Evolutionary conservation across 1,284 basidiomycete genomes (phyloP).

Genomic region (Trametes sp.): DNA sequence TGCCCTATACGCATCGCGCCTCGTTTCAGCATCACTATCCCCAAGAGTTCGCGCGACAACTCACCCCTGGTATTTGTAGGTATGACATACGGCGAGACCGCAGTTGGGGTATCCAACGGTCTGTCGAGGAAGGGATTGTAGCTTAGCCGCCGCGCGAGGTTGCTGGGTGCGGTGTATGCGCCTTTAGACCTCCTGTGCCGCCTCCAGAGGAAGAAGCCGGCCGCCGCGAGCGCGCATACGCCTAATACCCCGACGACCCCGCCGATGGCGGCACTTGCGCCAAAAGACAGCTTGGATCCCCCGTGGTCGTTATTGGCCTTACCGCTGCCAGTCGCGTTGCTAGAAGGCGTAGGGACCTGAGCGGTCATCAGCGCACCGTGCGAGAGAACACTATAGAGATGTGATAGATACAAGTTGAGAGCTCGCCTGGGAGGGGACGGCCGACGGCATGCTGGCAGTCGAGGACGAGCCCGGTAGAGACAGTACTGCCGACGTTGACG

Average conservation of each 20-base stretch:
- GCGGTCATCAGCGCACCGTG: no score
- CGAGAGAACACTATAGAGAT: background rate
- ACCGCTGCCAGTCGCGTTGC: background rate
- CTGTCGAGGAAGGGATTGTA: background rate
- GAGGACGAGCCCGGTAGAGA: background rate
- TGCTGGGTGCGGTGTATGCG: background rate
- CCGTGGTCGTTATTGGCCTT: background rate
- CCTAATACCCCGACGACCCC: background rate
- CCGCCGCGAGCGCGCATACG: background rate
- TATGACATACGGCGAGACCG: background rate
- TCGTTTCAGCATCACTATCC: background rate
- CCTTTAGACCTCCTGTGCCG: background rate
- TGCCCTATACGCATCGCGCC: background rate
- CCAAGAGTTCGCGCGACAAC: no score
- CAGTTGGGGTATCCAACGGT: background rate
- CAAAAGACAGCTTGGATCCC: background rate
- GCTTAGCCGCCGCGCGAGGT: background rate
- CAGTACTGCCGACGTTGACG: background rate
- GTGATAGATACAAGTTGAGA: background rate
- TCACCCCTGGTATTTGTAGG: background rate
- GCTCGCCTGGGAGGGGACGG: background rate
- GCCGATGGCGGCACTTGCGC: constrained; percentile 2
- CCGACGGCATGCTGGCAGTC: background rate
- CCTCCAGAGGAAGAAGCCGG: background rate
- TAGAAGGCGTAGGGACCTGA: background rate